phyloP scores from a whole-genome alignment of 257 asterid genomes.

The Jacaranda copaia region DNA sequence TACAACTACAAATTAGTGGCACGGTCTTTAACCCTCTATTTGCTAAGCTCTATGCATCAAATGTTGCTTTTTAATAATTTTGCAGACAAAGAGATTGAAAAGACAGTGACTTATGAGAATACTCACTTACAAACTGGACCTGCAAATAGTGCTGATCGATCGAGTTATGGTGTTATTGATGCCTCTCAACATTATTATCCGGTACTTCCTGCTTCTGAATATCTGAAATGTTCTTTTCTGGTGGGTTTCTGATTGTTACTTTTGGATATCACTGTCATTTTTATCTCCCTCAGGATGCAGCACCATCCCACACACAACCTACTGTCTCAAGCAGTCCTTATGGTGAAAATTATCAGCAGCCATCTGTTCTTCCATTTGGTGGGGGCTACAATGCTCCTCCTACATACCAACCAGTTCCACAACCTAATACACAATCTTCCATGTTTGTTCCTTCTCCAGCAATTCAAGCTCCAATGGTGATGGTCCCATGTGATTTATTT shows the following conservation, averaged over 20 bases:
- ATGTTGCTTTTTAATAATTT: conserved; percentile 11
- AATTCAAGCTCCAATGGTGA: conserved; percentile 64
- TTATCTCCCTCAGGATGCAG: conserved; percentile 56
- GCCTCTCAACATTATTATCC: conserved; percentile 66
- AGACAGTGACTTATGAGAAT: conserved; percentile 53
- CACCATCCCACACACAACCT: conserved; percentile 55
- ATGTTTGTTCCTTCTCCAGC: conserved; percentile 83
- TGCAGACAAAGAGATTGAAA: conserved; percentile 64
- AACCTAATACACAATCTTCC: conserved; percentile 60
- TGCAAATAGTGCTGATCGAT: conserved; percentile 52
- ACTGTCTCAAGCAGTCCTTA: conserved; percentile 63
- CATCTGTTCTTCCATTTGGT: conserved; percentile 48
- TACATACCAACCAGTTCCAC: conserved; percentile 63
- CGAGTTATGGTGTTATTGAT: conserved; percentile 57
- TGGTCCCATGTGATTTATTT: conserved; percentile 26
- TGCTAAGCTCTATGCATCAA: conserved; percentile 23
- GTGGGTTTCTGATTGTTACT: conserved; percentile 23
- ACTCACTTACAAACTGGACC: conserved; percentile 57
- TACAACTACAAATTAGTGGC: neutral
- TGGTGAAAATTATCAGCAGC: conserved; percentile 67
- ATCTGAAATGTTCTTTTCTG: conserved; percentile 22
- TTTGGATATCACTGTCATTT: conserved; percentile 23
- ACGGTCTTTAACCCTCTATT: conserved; percentile 7
- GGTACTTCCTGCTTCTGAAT: conserved; percentile 46
- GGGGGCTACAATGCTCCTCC: conserved; percentile 59